phyloP scores from a whole-genome alignment of 768 basidiomycete species.

The Pisolithus microcarpus region DNA sequence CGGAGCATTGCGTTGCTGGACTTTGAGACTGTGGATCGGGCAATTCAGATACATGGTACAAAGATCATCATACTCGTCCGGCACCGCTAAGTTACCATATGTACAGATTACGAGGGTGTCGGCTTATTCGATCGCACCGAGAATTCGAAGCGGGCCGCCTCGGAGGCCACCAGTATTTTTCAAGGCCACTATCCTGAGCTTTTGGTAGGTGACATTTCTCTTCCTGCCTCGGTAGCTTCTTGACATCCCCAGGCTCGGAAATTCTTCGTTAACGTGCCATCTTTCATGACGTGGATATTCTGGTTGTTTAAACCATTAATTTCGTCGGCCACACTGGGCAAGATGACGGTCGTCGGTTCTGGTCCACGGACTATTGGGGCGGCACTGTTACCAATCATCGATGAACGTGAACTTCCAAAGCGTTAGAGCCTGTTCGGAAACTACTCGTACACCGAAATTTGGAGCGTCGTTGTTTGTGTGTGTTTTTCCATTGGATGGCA shows the following conservation, averaged over 20 bases:
- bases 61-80: background rate
- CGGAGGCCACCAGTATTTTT: slow-evolving; percentile 70
- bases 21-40: slow-evolving; percentile 67
- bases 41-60: slow-evolving; percentile 65
- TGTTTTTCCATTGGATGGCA: too few relatives aligned
- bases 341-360: slow-evolving; percentile 72
- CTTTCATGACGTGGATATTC: slow-evolving; percentile 72
- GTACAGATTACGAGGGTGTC: slow-evolving; percentile 70
- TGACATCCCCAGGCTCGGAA: slow-evolving; percentile 48
- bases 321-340: slow-evolving; percentile 65
- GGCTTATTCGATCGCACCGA: slow-evolving; percentile 57
- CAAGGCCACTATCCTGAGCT: slow-evolving; percentile 74
- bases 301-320: slow-evolving; percentile 76
- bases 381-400: slow-evolving; percentile 53
- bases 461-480: too few relatives aligned
- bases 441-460: too few relatives aligned
- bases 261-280: slow-evolving; percentile 78
- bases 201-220: slow-evolving; percentile 37
- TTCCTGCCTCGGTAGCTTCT: background rate
- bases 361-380: slow-evolving; percentile 52
- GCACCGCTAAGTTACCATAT: background rate
- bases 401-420: slow-evolving; percentile 52
- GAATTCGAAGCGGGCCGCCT: slow-evolving; percentile 71
- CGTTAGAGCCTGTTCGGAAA: too few relatives aligned
- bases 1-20: slow-evolving; percentile 54